Conservation (phyloP, 192 early-diverging fungal species). For the Allomyces arbusculus region DNA sequence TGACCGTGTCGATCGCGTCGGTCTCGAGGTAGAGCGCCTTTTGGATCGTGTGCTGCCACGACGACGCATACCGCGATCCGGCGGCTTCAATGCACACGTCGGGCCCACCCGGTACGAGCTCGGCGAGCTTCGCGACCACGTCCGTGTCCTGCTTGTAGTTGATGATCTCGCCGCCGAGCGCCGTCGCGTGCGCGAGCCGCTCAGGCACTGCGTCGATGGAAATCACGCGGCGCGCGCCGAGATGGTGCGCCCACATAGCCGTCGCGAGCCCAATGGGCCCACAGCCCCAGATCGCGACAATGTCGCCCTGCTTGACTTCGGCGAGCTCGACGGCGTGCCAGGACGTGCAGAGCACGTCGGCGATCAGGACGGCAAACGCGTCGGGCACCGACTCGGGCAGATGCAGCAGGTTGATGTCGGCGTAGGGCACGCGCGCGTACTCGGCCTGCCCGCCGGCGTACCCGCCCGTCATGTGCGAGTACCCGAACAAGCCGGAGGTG, state of each 20-base stretch:
- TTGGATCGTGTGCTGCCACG: slow-evolving; percentile 18
- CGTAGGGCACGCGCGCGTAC: slow-evolving; percentile 27
- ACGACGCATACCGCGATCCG: slow-evolving; percentile 31
- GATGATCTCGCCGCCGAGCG: slow-evolving; percentile 12
- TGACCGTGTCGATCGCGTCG: slow-evolving; percentile 20
- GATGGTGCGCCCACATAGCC: slow-evolving; percentile 8
- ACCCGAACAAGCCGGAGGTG: slow-evolving; percentile 22
- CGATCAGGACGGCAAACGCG: slow-evolving; percentile 24
- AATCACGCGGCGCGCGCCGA: slow-evolving; percentile 20
- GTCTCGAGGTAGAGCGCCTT: slow-evolving; percentile 22
- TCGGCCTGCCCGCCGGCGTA: slow-evolving; percentile 25
- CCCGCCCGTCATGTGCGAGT: slow-evolving; percentile 28
- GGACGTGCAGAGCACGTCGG: slow-evolving; percentile 24
- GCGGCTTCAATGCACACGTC: slow-evolving; percentile 29
- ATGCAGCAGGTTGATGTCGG: slow-evolving; percentile 24
- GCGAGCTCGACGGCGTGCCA: slow-evolving; percentile 18
- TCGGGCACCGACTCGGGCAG: slow-evolving; percentile 17
- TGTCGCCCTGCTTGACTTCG: background rate
- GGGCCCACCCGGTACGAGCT: slow-evolving; percentile 18
- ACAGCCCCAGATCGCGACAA: background rate
- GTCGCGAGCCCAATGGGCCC: slow-evolving; percentile 2
- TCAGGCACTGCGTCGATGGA: slow-evolving; percentile 16
- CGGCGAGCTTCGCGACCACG: slow-evolving; percentile 10
- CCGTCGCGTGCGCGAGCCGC: slow-evolving; percentile 12
- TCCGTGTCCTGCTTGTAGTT: slow-evolving; percentile 11